Conservation (phyloP, 2,329 filamentous ascomycete species). For the Escovopsis sp. region DNA sequence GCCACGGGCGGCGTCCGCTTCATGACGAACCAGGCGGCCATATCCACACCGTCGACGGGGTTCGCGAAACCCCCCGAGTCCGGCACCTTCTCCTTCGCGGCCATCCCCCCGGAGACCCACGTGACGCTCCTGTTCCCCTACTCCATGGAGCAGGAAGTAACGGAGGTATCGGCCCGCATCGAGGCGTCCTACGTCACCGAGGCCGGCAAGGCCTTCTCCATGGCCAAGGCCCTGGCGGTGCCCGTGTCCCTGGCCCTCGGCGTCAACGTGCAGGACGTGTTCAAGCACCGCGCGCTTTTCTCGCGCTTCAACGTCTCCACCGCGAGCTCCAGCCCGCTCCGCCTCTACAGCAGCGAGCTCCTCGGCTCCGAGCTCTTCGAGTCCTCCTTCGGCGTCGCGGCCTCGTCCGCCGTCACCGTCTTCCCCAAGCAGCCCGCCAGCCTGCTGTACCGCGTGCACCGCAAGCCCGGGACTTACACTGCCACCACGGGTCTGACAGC, state of each 20-base stretch:
- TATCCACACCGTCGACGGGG: slow-evolving; percentile 27
- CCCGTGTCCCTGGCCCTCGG: slow-evolving; percentile 68
- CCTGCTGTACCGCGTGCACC: slow-evolving; percentile 62
- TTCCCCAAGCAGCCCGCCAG: slow-evolving; percentile 73
- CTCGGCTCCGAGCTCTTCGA: slow-evolving; percentile 50
- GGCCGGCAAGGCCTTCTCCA: slow-evolving; percentile 30
- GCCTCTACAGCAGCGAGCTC: slow-evolving; percentile 56
- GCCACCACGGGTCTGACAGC: too few relatives aligned
- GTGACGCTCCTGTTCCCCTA: slow-evolving; percentile 61
- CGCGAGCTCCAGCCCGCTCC: slow-evolving; percentile 57
- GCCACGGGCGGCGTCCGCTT: slow-evolving; percentile 51
- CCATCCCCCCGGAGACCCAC: slow-evolving; percentile 27
- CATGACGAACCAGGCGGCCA: slow-evolving; percentile 41
- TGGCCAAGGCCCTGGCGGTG: slow-evolving; percentile 40
- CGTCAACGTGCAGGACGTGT: slow-evolving; percentile 93
- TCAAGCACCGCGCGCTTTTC: slow-evolving; percentile 68
- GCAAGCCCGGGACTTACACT: slow-evolving; percentile 28
- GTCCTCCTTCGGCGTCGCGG: slow-evolving; percentile 41
- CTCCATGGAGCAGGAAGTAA: slow-evolving; percentile 62
- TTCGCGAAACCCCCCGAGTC: slow-evolving; percentile 36
- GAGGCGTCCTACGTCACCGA: slow-evolving; percentile 61
- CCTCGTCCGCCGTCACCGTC: slow-evolving; percentile 42
- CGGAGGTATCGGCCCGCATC: slow-evolving; percentile 56
- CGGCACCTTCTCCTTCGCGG: slow-evolving; percentile 35
- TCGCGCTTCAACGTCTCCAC: slow-evolving; percentile 87